Evolutionary conservation across 2,329 filamentous ascomycete genomes (phyloP).

Genomic region (Fusarium palustre): DNA sequence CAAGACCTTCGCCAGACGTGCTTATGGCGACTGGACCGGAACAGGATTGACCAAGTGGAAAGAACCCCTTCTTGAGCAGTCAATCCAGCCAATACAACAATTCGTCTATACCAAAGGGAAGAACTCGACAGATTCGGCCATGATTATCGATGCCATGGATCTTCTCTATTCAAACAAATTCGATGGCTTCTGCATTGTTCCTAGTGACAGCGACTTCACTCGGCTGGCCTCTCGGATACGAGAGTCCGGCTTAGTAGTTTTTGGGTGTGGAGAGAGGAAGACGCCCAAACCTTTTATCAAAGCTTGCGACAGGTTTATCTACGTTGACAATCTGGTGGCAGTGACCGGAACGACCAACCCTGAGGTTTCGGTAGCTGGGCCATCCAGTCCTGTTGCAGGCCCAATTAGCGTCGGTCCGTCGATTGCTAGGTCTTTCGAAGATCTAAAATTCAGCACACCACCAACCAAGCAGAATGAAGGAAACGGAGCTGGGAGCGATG

Average conservation of each 20-base stretch:
- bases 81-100: slow-evolving; percentile 53
- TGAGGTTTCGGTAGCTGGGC: not conserved
- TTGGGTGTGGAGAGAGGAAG: slow-evolving; percentile 51
- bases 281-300: slow-evolving; percentile 50
- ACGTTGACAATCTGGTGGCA: slow-evolving; percentile 42
- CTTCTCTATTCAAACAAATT: slow-evolving; percentile 50
- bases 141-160: slow-evolving; percentile 56
- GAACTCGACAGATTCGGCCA: slow-evolving; percentile 52
- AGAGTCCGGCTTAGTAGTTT: slow-evolving; percentile 38
- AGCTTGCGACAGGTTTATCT: slow-evolving; percentile 52
- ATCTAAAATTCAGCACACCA: fast-evolving
- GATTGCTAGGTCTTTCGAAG: not conserved
- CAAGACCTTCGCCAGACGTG: slow-evolving; percentile 48
- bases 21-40: slow-evolving; percentile 53
- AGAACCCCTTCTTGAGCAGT: slow-evolving; percentile 47
- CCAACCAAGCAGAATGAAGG: not conserved
- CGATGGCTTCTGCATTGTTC: slow-evolving; percentile 52
- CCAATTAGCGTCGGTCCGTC: not conserved
- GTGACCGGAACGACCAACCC: not conserved
- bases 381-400: not conserved
- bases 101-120: slow-evolving; percentile 53
- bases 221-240: slow-evolving; percentile 51
- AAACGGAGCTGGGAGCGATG: too few species aligned
- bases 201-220: slow-evolving; percentile 54
- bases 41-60: slow-evolving; percentile 49